Evolutionary conservation across 2,329 filamentous ascomycete genomes (phyloP), one percentile per base, ranked within the genome.

Genomic region (Periglandula ipomoeae): DNA sequence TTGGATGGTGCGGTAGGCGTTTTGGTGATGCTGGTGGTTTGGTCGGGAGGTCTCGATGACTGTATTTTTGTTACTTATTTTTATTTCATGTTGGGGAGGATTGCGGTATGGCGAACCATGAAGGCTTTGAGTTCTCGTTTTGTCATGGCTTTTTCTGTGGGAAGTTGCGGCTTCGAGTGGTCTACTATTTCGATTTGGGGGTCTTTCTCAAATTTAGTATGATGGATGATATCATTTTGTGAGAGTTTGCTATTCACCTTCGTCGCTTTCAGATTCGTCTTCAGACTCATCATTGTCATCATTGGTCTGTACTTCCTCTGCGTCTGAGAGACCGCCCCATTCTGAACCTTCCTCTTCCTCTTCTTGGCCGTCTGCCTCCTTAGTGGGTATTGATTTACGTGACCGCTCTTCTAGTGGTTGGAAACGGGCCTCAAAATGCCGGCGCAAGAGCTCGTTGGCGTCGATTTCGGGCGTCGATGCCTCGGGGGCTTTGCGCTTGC

Each of bases 341-440:
- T 52, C 50, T 13, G 50, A 45, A 9, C 10, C 35, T 6, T 32
- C 20, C 2, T n/a, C 11, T 17, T 30, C 23, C 13, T 24, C 27
- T 9, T 41, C 22, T 9, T 10, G 9, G 1, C 22, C 61, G 19
- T 60, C 52, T 19, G 62, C 52, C 24, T 49, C 48, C n/a, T 56
- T 60, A 7, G 32, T 17, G 43, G 7, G 19, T 26, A 8, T 4
- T 10, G 27, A 7, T 19, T 39, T n/a, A n/a, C n/a, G 22, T 3
- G 23, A 2, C 5, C 11, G 42, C 60, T 66, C 63, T 37, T 73
- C 73, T 35, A 95, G 65, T 8, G 91, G 89, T 62, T 82, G 79
- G 70, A 96, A 97, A 61, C 86, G 83, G 24, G 87, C 80, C 68
- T 96, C 93, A 62, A 97, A 97, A 62, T 91, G 85, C 57, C 80